Evolutionary conservation across 208 protist genomes (phyloP), one percentile per base, ranked within the genome.

Genomic region (Entamoeba nuttalli): DNA sequence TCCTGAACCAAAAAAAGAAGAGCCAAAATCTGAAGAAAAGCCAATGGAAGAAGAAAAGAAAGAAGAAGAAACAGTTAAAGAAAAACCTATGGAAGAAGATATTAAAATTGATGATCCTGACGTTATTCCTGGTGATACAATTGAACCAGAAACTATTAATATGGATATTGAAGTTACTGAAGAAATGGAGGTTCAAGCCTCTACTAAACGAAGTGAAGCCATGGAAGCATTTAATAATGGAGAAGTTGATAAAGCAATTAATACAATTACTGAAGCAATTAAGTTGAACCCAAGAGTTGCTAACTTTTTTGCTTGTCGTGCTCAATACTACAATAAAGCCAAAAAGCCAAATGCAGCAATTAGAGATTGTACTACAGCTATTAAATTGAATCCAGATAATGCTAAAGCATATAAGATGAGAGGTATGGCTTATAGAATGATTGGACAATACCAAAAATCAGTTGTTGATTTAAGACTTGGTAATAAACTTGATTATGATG

Each of bases 391-490:
- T 73, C 96, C 97, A 14, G 94, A 95, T 2, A 97, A 98, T 96
- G 98, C 98, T 96, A 98, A 98, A 84, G 97, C 98, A 3, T 96
- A 98, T 93, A 98, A 98, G 95, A 98, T 98, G 95, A 96, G 98
- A 48, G 98, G 97, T 48, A 98, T 98, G 95, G 97, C 97, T 95
- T 96, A 97, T 71, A 97, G 96, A 84, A 95, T 96, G 84, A 5
- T 97, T 7, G 96, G 96, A n/a, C 5, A 95, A 50, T 96, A 96
- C 51, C 84, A 97, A 55, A 51, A 71, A 25, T 96, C 96, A 4
- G 97, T 97, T 62, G 17, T 94, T 14, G 98, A 98, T 95, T 98
- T 84, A 41, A 25, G 30, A 25, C 62, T 84, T 35, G 62, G 62
- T 11, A 84, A 84, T 84, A 25, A 35, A 11, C 62, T 84, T 84